Percentiles rank a stretch among this genome's conserved stretches.
phyloP scores from a whole-genome alignment of 1,139 yeast species.

The Suhomyces bolitotheri region DNA sequence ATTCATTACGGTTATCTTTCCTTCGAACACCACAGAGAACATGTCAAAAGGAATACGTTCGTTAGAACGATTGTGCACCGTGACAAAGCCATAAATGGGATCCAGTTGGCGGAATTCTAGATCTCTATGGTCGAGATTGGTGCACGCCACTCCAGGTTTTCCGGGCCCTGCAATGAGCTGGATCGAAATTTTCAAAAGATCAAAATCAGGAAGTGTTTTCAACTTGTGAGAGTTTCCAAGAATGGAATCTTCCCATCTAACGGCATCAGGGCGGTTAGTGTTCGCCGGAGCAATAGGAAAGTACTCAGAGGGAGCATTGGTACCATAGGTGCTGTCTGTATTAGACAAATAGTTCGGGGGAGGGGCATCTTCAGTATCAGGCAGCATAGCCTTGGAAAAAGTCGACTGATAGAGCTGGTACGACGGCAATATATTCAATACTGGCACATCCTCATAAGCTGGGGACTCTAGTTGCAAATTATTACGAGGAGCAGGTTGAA shows the following conservation, averaged over 20 bases:
- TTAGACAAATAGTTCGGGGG: slow-evolving; percentile 25
- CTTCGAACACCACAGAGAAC: slow-evolving; percentile 43
- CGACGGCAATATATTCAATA: slow-evolving; percentile 30
- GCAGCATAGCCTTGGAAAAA: slow-evolving; percentile 27
- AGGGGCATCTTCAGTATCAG: slow-evolving; percentile 21
- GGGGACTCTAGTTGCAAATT: slow-evolving; percentile 19
- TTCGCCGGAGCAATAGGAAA: neutral
- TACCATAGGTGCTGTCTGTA: too few relatives aligned
- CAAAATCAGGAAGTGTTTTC: slow-evolving; percentile 20
- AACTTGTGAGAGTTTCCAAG: slow-evolving; percentile 27
- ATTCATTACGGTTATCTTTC: slow-evolving; percentile 28
- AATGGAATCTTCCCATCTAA: slow-evolving; percentile 28
- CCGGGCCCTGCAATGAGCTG: slow-evolving; percentile 21
- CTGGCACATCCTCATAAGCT: slow-evolving; percentile 27
- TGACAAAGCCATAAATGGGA: slow-evolving; percentile 39
- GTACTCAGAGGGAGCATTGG: neutral
- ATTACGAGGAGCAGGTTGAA: neutral
- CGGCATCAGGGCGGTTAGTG: neutral
- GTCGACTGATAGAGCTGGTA: slow-evolving; percentile 29
- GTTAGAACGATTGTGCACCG: slow-evolving; percentile 33
- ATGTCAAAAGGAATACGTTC: slow-evolving; percentile 39
- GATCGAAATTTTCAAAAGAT: slow-evolving; percentile 20
- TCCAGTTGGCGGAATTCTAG: slow-evolving; percentile 43
- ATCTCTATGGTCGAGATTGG: slow-evolving; percentile 29
- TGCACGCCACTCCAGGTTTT: slow-evolving; percentile 23